These are phyloP conservation scores for Xylaria sp. DNA, from an alignment of 2,329 filamentous ascomycete species.

Conservation along the genomic window DNA sequence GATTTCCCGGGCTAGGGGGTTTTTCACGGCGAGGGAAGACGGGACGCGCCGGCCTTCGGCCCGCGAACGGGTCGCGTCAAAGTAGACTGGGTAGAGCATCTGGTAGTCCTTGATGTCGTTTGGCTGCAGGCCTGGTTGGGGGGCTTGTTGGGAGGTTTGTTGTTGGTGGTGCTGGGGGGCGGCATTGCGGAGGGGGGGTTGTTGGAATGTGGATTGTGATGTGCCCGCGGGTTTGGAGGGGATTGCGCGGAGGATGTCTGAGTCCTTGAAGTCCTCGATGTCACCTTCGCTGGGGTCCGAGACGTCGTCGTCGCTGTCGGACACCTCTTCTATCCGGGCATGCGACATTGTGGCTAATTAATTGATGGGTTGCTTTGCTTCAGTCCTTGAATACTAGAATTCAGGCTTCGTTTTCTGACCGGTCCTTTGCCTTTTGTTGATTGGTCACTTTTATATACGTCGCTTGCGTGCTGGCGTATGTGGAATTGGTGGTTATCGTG, in stretches of 20 bases:
- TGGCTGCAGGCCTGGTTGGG: conserved; percentile 51
- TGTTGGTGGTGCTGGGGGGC: conserved; percentile 31
- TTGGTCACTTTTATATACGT: neutral
- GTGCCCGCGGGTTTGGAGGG: conserved; percentile 39
- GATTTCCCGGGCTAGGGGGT: conserved; percentile 89
- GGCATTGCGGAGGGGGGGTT: conserved; percentile 31
- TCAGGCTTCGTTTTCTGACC: neutral
- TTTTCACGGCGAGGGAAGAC: conserved; percentile 72
- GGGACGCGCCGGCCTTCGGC: conserved; percentile 82
- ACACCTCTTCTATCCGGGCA: conserved; percentile 90
- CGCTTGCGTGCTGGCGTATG: neutral
- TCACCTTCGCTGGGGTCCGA: conserved; percentile 90
- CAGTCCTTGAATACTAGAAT: neutral
- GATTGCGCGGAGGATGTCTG: conserved; percentile 60
- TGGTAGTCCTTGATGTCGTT: conserved; percentile 75
- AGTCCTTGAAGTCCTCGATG: conserved; percentile 68
- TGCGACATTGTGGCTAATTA: conserved; percentile 68
- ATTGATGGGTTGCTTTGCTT: neutral
- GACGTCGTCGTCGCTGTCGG: conserved; percentile 69
- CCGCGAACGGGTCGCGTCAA: conserved; percentile 76
- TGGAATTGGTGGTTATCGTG: neutral
- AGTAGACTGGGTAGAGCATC: conserved; percentile 95
- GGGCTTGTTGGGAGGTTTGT: conserved; percentile 35
- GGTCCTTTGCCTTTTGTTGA: too few relatives aligned
- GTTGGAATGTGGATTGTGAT: conserved; percentile 36